Evolutionary conservation across 1,139 yeast species (phyloP).

Genomic region (Sugiyamaella novakii): DNA sequence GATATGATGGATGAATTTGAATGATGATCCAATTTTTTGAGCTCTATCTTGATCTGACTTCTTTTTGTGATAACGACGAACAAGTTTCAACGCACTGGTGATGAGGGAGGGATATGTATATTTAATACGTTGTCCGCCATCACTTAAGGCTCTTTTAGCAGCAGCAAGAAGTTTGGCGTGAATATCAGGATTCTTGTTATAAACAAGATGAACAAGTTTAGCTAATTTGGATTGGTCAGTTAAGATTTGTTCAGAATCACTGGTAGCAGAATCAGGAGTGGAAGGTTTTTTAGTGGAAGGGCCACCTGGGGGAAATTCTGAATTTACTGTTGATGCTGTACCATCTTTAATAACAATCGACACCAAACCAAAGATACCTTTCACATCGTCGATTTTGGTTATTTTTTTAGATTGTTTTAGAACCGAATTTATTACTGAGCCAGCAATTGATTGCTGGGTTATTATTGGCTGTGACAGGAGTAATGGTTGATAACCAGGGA

Average conservation of each 20-base stretch:
- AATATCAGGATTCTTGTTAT: slow-evolving; percentile 52
- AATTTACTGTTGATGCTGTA: slow-evolving; percentile 15
- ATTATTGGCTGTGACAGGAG: slow-evolving; percentile 43
- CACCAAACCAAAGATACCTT: slow-evolving; percentile 46
- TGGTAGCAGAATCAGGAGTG: slow-evolving; percentile 18
- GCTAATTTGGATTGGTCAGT: slow-evolving; percentile 70
- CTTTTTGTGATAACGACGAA: slow-evolving; percentile 50
- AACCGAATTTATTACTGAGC: slow-evolving; percentile 41
- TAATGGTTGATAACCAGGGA: slow-evolving; percentile 43
- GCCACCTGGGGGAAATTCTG: slow-evolving; percentile 22
- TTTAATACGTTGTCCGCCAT: slow-evolving; percentile 56
- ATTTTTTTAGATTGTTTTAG: slow-evolving; percentile 36
- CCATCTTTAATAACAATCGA: slow-evolving; percentile 41
- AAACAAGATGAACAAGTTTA: slow-evolving; percentile 65
- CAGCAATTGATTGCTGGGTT: slow-evolving; percentile 44
- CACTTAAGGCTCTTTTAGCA: slow-evolving; percentile 57
- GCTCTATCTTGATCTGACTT: slow-evolving; percentile 33
- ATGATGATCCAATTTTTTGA: slow-evolving; percentile 52
- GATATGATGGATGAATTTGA: slow-evolving; percentile 73
- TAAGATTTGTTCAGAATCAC: slow-evolving; percentile 36
- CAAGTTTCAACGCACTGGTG: slow-evolving; percentile 57
- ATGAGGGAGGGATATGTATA: slow-evolving; percentile 78
- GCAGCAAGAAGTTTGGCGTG: slow-evolving; percentile 60
- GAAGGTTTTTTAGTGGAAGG: slow-evolving; percentile 25
- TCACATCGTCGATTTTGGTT: slow-evolving; percentile 39